Evolutionary conservation across 1,139 yeast genomes (phyloP).

Genomic region (Scheffersomyces lignicola): DNA sequence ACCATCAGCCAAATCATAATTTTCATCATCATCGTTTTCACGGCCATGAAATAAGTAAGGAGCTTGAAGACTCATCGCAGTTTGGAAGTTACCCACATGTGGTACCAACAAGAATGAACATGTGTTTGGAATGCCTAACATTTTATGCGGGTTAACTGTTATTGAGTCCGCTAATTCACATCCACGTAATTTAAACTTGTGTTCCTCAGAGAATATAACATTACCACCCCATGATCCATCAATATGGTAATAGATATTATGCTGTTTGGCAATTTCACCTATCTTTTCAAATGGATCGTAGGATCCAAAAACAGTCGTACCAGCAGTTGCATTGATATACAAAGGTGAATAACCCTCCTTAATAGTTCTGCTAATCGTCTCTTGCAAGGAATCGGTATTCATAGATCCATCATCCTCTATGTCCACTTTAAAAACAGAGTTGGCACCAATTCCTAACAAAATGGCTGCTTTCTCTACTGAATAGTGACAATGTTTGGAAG

Average conservation of each 20-base stretch:
- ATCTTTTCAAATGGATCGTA: conserved; percentile 68
- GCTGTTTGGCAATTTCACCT: conserved; percentile 50
- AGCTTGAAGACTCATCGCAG: conserved; percentile 74
- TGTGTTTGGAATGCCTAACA: conserved; percentile 88
- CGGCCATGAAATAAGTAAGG: conserved; percentile 78
- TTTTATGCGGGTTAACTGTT: conserved; percentile 84
- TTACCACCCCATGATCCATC: conserved; percentile 96
- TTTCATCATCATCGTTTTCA: conserved; percentile 51
- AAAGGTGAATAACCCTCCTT: conserved; percentile 66
- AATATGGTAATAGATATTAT: conserved; percentile 73
- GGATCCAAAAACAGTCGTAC: conserved; percentile 87
- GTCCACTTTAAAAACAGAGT: conserved; percentile 61
- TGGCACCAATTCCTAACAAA: conserved; percentile 68
- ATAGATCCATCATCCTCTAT: conserved; percentile 60
- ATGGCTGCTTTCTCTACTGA: conserved; percentile 84
- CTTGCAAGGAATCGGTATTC: conserved; percentile 49
- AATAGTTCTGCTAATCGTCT: conserved; percentile 43
- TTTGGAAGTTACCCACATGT: conserved; percentile 62
- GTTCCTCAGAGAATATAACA: conserved; percentile 61
- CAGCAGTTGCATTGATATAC: conserved; percentile 82
- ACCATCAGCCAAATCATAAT: conserved; percentile 82
- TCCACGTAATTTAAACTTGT: conserved; percentile 54
- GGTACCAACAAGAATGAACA: conserved; percentile 80
- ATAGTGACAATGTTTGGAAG: conserved; percentile 77
- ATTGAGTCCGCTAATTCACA: conserved; percentile 71